Evolutionary conservation across 345 rosid genomes (phyloP), one percentile per base, ranked within the genome.

Genomic region (Salix koriyanagi): DNA sequence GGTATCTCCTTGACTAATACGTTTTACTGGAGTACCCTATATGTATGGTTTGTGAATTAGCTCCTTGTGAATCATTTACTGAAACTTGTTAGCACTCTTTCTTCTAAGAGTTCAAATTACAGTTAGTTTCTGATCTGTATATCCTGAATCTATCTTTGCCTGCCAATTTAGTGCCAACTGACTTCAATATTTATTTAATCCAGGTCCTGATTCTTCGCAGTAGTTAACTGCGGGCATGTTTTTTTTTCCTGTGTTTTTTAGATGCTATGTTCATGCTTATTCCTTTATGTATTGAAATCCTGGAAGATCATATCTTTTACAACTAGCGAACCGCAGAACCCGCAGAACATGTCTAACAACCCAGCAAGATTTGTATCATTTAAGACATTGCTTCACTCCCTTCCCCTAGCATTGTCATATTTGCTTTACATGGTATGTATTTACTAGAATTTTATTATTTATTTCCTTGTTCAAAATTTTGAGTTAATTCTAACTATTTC

Each of bases 1-100:
- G 95, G 95, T 89, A 80, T 42, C 7, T 79, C 42, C 46, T 67
- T 75, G 62, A n/a, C 36, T 32, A 30, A 0, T 64, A 44, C 6
- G 26, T 28, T 77, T 46, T 64, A 42, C n/a, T 50, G 30, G 28
- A 50, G n/a, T 13, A 21, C 26, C 30, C 64, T 19, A 13, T 75
- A 7, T 73, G 25, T 61, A 41, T 23, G 32, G 9, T 19, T 69
- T 41, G 11, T 39, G 11, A 18, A 12, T 60, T 34, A 25, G 67
- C 75, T 37, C 3, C 4, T 7, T 65, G 71, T 16, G 7, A 62
- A 28, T 64, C 19, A 41, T 74, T 16, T 74, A 58, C 70, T 64
- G 18, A 11, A 44, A 44, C 23, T 19, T 18, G 4, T 18, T 64
- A 2, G 32, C 34, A 34, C 10, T 60, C 26, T 28, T 11, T 42